A percentile compares a stretch with the other conserved stretches of the same genome.
Conservation (phyloP, 2,329 filamentous ascomycete genomes). For the Aspergillus vadensis region DNA sequence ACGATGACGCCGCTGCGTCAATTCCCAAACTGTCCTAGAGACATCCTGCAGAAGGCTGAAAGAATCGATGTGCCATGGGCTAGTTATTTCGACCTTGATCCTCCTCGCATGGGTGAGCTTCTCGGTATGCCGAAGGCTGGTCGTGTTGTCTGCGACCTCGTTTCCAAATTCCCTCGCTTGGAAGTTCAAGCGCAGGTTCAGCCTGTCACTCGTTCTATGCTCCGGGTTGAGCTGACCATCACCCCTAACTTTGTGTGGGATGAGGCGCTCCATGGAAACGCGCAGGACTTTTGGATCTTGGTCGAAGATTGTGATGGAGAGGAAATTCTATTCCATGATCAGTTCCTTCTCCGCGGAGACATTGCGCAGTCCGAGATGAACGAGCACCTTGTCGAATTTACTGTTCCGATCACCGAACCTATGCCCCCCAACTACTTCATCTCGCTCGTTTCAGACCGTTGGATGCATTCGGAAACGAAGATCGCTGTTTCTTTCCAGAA, state of each 20-base stretch:
- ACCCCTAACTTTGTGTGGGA: slow-evolving; percentile 97
- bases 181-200: slow-evolving; percentile 93
- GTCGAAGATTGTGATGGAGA: slow-evolving; percentile 98
- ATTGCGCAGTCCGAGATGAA: slow-evolving; percentile 84
- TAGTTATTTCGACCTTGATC: slow-evolving; percentile 94
- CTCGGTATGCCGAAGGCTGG: slow-evolving; percentile 88
- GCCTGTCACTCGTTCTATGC: slow-evolving; percentile 89
- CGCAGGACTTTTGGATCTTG: slow-evolving; percentile 95
- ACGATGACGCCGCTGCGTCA: slow-evolving; percentile 96
- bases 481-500: slow-evolving; percentile 94
- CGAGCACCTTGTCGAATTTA: slow-evolving; percentile 94
- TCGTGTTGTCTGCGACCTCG: slow-evolving; percentile 77
- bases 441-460: slow-evolving; percentile 88
- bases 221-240: slow-evolving; percentile 86
- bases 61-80: slow-evolving; percentile 91
- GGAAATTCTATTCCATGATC: slow-evolving; percentile 91
- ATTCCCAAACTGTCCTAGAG: slow-evolving; percentile 77
- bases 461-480: slow-evolving; percentile 97
- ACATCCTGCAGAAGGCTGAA: slow-evolving; percentile 90
- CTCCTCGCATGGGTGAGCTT: slow-evolving; percentile 92
- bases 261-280: slow-evolving; percentile 78
- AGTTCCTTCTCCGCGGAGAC: slow-evolving; percentile 86
- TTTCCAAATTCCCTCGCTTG: slow-evolving; percentile 89
- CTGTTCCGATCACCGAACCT: slow-evolving; percentile 92
- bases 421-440: slow-evolving; percentile 99